Percentiles rank a stretch among this genome's conserved stretches.
These are phyloP conservation scores for Saccharata proteae DNA, from an alignment of 2,329 filamentous ascomycete genomes.

Conservation along the genomic window DNA sequence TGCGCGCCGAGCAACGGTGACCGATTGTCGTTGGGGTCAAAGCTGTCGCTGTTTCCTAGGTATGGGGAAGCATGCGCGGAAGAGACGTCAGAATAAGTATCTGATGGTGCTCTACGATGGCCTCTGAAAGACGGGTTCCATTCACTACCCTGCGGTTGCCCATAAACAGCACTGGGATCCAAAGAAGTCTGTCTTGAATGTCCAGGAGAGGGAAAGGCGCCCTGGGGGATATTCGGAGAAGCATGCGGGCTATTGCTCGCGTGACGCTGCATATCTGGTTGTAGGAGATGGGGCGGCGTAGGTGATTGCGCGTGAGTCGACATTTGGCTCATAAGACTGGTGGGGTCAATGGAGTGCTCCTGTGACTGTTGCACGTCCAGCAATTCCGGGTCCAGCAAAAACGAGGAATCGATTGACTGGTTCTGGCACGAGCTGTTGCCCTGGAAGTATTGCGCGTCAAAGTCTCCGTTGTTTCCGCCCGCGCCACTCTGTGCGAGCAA, in stretches of 20 bases:
- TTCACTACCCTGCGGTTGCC: constrained; percentile 40
- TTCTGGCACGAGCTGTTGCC: constrained; percentile 39
- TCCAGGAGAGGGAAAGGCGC: constrained; percentile 38
- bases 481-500: constrained; percentile 19
- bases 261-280: constrained; percentile 39
- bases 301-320: constrained; percentile 39
- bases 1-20: constrained; percentile 69
- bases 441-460: constrained; percentile 41
- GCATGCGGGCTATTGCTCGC: constrained; percentile 41
- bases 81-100: constrained; percentile 73
- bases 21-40: constrained; percentile 60
- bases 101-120: constrained; percentile 80
- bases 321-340: constrained; percentile 39
- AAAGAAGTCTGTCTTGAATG: constrained; percentile 50
- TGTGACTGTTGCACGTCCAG: constrained; percentile 28
- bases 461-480: constrained; percentile 13
- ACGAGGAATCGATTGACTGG: constrained; percentile 48
- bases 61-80: constrained; percentile 72
- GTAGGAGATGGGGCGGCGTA: constrained; percentile 45
- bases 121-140: constrained; percentile 58
- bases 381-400: constrained; percentile 37
- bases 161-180: constrained; percentile 49
- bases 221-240: constrained; percentile 43
- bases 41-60: constrained; percentile 62
- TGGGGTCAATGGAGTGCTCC: constrained; percentile 33